phyloP scores from a whole-genome alignment of 306 rosid species.

The peach (Prunus persica) region Prunus_persica_NCBIv2 NC_034009.1:13631001-13631500 shows the following conservation, averaged over 20 bases:
- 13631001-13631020: slow-evolving; percentile 42
- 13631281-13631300: background rate
- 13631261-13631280: background rate
- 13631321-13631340: background rate
- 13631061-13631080: slow-evolving; percentile 52
- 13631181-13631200: background rate
- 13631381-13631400: background rate
- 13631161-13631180: slow-evolving; percentile 13
- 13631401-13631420: background rate
- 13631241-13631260: background rate
- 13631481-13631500: background rate
- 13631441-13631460: background rate
- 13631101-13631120: slow-evolving; percentile 79
- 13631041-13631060: slow-evolving; percentile 72
- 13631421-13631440: background rate
- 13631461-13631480: slow-evolving; percentile 1
- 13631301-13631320: background rate
- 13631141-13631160: slow-evolving; percentile 23
- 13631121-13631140: slow-evolving; percentile 60
- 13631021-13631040: slow-evolving; percentile 83
- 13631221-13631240: background rate
- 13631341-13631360: background rate
- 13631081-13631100: slow-evolving; percentile 66
- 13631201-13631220: background rate
- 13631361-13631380: background rate